phyloP scores from a whole-genome alignment of 2,329 filamentous ascomycete genomes.

The Xenoacremonium recifei region DNA sequence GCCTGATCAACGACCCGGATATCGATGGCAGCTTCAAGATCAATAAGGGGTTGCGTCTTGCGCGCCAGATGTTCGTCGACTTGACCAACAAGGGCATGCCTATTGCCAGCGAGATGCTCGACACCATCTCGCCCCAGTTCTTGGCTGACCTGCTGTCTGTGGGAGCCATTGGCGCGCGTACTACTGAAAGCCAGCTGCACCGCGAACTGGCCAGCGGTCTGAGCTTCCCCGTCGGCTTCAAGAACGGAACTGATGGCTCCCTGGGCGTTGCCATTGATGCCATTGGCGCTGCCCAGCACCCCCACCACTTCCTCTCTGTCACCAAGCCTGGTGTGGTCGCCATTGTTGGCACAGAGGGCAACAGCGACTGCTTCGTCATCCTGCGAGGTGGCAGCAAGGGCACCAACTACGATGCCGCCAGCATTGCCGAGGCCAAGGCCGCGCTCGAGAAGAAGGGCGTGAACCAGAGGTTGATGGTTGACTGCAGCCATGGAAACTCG shows the following conservation, averaged over 20 bases:
- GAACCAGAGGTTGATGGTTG: constrained; percentile 83
- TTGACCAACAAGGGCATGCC: constrained; percentile 92
- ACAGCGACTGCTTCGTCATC: constrained; percentile 97
- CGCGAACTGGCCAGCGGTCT: constrained; percentile 90
- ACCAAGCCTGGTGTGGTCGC: constrained; percentile 95
- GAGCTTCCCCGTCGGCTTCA: constrained; percentile 98
- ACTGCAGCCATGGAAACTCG: constrained; percentile 97
- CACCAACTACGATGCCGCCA: constrained; percentile 88
- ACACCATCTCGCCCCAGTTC: constrained; percentile 97
- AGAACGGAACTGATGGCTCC: constrained; percentile 95
- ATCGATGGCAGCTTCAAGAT: constrained; percentile 99
- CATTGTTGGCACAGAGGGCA: constrained; percentile 91
- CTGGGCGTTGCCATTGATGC: constrained; percentile 91
- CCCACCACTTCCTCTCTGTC: constrained; percentile 95
- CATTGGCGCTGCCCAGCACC: constrained; percentile 86
- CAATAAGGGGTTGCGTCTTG: constrained; percentile 89
- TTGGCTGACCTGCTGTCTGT: constrained; percentile 87
- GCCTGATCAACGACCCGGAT: constrained; percentile 96
- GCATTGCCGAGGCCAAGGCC: constrained; percentile 79
- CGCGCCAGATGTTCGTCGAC: constrained; percentile 89
- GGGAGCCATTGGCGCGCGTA: constrained; percentile 92
- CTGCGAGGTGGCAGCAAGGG: constrained; percentile 89
- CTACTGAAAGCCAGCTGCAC: constrained; percentile 94
- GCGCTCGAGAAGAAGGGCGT: constrained; percentile 74
- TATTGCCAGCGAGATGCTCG: constrained; percentile 94